Percentiles rank a stretch among this genome's conserved stretches.
These are phyloP conservation scores for Passiflora organensis DNA, from an alignment of 345 rosid species.

Conservation along the genomic window DNA sequence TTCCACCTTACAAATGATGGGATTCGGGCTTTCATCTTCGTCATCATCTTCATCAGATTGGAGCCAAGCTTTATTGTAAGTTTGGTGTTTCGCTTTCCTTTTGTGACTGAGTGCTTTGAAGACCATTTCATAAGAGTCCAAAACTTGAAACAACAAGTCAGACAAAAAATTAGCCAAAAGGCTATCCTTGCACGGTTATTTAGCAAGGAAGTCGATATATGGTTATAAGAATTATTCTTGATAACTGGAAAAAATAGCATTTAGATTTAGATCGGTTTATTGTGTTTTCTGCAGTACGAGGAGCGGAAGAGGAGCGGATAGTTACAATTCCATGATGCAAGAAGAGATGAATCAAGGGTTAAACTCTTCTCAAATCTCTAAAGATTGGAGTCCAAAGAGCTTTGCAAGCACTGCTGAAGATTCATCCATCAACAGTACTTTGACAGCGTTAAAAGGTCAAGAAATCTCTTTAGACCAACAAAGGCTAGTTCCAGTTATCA, in stretches of 20 bases:
- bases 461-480: slow-evolving; percentile 21
- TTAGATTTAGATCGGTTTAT: neutral
- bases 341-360: slow-evolving; percentile 22
- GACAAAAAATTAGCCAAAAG: neutral
- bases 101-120: slow-evolving; percentile 9
- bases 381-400: slow-evolving; percentile 43
- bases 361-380: slow-evolving; percentile 25
- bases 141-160: slow-evolving; percentile 23
- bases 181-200: neutral
- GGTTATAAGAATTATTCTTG: slow-evolving; percentile 6
- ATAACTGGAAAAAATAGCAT: slow-evolving; percentile 1
- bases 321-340: slow-evolving; percentile 18
- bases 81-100: neutral
- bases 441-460: slow-evolving; percentile 19
- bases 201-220: slow-evolving; percentile 22
- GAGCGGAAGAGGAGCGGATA: slow-evolving; percentile 19
- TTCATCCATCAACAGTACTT: slow-evolving; percentile 23
- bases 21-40: slow-evolving; percentile 32
- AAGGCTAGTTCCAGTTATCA: slow-evolving; percentile 4
- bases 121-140: neutral
- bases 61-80: slow-evolving; percentile 55
- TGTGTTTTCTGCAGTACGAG: slow-evolving; percentile 3
- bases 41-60: slow-evolving; percentile 31
- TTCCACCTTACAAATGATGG: slow-evolving; percentile 42
- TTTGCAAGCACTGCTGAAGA: slow-evolving; percentile 23